Evolutionary conservation across 2,329 filamentous ascomycete genomes (phyloP).

Genomic region (Sordariomycetes sp.): DNA sequence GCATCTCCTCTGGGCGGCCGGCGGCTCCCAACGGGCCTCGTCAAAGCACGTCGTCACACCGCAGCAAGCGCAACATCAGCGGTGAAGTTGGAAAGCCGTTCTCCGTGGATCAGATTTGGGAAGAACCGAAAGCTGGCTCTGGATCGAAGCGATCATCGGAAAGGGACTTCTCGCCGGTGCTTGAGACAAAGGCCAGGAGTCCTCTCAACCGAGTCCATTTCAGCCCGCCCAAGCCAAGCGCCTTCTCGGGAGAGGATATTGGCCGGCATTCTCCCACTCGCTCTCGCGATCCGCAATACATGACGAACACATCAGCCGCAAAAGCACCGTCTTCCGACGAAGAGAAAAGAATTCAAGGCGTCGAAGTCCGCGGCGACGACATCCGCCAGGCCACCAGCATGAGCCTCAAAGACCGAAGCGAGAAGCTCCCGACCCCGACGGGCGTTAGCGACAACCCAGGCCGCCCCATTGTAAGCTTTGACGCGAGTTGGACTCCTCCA

Average conservation of each 20-base stretch:
- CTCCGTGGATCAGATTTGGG: constrained; percentile 75
- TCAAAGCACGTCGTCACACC: constrained; percentile 6
- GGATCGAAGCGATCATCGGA: not conserved
- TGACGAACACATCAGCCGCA: constrained; percentile 44
- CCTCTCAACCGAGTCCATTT: constrained; percentile 11
- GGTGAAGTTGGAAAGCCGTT: constrained; percentile 58
- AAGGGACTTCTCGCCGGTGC: constrained; percentile 17
- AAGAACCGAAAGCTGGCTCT: constrained; percentile 59
- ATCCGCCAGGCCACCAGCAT: constrained; percentile 87
- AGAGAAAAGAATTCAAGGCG: constrained; percentile 40
- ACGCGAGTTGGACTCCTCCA: constrained; percentile 68
- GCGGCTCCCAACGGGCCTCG: not conserved
- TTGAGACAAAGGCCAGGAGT: constrained; percentile 22
- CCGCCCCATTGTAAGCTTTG: constrained; percentile 95
- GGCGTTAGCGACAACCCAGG: constrained; percentile 85
- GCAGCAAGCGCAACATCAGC: constrained; percentile 61
- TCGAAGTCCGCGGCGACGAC: constrained; percentile 78
- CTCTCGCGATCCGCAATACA: constrained; percentile 73
- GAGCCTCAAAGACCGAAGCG: constrained; percentile 74
- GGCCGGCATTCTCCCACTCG: constrained; percentile 76
- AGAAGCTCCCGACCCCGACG: constrained; percentile 77
- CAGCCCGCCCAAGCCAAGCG: not conserved
- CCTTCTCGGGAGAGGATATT: constrained; percentile 38
- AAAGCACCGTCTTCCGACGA: constrained; percentile 21
- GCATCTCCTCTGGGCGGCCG: not conserved